Percentiles rank a stretch among this genome's conserved stretches.
Conservation (phyloP, 1,139 yeast species). For the Suhomyces bokatorum region DNA sequence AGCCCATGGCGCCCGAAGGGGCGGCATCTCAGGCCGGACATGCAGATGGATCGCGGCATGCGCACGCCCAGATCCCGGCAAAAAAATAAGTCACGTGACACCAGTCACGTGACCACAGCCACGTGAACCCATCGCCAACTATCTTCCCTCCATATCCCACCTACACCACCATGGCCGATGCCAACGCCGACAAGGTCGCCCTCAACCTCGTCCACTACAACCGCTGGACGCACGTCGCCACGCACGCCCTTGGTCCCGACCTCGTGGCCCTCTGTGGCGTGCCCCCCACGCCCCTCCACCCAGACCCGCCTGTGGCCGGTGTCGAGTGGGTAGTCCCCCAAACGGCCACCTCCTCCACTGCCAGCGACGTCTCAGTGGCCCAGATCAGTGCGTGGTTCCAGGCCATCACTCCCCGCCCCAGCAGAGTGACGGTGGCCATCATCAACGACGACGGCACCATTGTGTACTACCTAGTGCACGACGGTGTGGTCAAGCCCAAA, state of each 20-base stretch:
- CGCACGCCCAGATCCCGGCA: background rate
- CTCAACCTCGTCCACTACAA: slow-evolving; percentile 55
- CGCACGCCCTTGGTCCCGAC: slow-evolving; percentile 16
- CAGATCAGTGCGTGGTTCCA: slow-evolving; percentile 38
- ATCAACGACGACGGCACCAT: slow-evolving; percentile 66
- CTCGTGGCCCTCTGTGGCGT: slow-evolving; percentile 26
- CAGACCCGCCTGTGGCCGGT: slow-evolving; percentile 4
- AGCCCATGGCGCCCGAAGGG: background rate
- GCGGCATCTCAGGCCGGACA: background rate
- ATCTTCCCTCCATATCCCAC: background rate
- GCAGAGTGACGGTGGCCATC: slow-evolving; percentile 54
- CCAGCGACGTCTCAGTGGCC: slow-evolving; percentile 17
- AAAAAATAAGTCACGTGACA: background rate
- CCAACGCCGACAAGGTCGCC: slow-evolving; percentile 27
- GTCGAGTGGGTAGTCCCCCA: slow-evolving; percentile 41
- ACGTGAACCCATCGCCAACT: background rate
- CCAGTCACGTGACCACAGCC: too few species aligned
- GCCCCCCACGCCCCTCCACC: slow-evolving; percentile 32
- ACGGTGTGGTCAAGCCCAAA: slow-evolving; percentile 62
- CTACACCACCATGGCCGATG: slow-evolving; percentile 1
- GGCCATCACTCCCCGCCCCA: slow-evolving; percentile 27
- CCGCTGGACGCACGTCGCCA: slow-evolving; percentile 48
- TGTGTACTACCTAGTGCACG: slow-evolving; percentile 63
- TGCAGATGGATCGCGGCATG: background rate
- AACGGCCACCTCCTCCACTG: slow-evolving; percentile 16